Base-by-base conservation (phyloP, 306 rosid species). In the Trichosanthes truncata region DNA sequence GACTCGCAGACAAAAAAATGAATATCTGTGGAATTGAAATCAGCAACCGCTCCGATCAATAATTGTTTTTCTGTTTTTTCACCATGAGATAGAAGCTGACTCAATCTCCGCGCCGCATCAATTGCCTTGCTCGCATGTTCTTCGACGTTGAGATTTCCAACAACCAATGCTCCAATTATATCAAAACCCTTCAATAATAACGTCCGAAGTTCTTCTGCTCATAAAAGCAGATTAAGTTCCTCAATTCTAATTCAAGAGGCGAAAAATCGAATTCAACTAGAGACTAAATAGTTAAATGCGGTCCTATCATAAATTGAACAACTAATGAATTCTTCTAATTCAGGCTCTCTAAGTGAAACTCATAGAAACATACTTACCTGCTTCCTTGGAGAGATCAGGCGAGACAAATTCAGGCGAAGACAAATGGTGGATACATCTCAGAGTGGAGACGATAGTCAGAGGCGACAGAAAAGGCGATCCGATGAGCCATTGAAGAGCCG, bases 381-480 rank as follows among this genome's bases (percentile, higher is more conserved):
- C 93, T 85, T 95, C 98, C 77, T 73, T 82, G 81, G 0, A 75
- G 51, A 82, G 77, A 83, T 95, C 89, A 0, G 91, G 88, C 20
- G 90, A 86, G 56, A 85, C 5, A 74, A 90, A 83, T 51, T 83
- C 82, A 79, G 62, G 56, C 17, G 79, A 13, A 26, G 85, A 15
- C 18, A 25, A 67, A 48, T 79, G 26, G 87, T 90, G 90, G 87
- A 85, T 78, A 83, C 93, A 84, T 80, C 83, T 83, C 84, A 95
- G 80, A 10, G 93, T 77, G 87, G 98, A 95, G 71, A 87, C 86
- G 77, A 95, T 78, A 25, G 96, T 90, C 61, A 88, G 82, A 23
- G 92, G 96, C n/a, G 97, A 87, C 45, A 91, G 76, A 82, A 95
- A 92, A 48, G 97, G 91, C 80, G 97, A 95, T 84, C 98, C 97